These are phyloP conservation scores for Boletales sp. DNA, from an alignment of 768 basidiomycete species.

Conservation along the genomic window DNA sequence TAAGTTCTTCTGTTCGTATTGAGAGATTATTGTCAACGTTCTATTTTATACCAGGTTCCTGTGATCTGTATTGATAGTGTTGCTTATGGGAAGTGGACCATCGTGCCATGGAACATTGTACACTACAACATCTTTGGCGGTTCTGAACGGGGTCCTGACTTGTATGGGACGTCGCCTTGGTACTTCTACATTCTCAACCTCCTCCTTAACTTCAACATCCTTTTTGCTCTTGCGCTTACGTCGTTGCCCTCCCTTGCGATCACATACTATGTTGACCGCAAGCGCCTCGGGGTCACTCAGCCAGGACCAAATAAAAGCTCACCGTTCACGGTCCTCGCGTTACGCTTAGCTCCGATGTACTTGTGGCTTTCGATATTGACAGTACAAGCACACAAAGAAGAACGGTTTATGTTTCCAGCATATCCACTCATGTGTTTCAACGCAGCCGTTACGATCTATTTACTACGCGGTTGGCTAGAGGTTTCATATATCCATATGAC, in stretches of 20 bases:
- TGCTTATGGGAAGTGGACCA: conserved; percentile 73
- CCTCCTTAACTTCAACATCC: conserved; percentile 89
- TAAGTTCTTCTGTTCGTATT: conserved; percentile 31
- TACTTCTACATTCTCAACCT: conserved; percentile 87
- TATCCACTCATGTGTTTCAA: conserved; percentile 94
- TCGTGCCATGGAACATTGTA: conserved; percentile 93
- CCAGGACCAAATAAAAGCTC: conserved; percentile 62
- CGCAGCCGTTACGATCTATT: conserved; percentile 83
- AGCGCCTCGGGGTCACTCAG: conserved; percentile 60
- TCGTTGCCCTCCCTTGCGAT: conserved; percentile 76
- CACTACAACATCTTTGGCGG: conserved; percentile 90
- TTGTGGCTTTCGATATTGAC: conserved; percentile 84
- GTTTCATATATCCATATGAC: conserved; percentile 68
- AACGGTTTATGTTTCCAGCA: conserved; percentile 96
- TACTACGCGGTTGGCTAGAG: conserved; percentile 87
- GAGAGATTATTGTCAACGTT: neutral
- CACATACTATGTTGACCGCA: conserved; percentile 71
- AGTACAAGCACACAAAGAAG: conserved; percentile 91
- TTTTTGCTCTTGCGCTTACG: conserved; percentile 74
- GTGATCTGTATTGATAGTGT: conserved; percentile 79
- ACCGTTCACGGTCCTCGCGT: conserved; percentile 69
- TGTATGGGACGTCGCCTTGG: conserved; percentile 91
- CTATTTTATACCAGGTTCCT: conserved; percentile 60
- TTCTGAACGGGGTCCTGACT: conserved; percentile 74
- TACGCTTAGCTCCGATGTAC: conserved; percentile 87